A percentile compares a stretch with the other conserved stretches of the same genome.
These are phyloP conservation scores for Phytophthora megakarya DNA, from an alignment of 352 stramenopile species.

Conservation along the genomic window DNA sequence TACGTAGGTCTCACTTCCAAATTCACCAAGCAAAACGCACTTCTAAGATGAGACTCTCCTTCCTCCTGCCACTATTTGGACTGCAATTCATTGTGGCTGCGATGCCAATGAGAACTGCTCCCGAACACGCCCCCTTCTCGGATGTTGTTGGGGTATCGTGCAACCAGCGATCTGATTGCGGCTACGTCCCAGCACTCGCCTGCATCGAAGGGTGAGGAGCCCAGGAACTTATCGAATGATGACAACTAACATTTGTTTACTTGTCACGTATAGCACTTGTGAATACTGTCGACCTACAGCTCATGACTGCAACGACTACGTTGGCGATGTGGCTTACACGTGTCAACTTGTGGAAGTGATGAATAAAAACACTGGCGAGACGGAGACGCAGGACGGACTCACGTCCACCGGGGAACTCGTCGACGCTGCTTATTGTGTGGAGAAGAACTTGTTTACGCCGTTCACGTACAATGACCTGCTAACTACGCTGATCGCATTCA, in stretches of 20 bases:
- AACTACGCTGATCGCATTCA: conserved; percentile 70
- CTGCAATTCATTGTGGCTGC: conserved; percentile 1
- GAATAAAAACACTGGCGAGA: conserved; percentile 37
- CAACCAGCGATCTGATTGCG: conserved; percentile 57
- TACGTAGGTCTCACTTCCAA: too few species aligned
- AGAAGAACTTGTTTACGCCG: conserved; percentile 77
- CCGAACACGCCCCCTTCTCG: conserved; percentile 27
- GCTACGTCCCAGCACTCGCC: conserved; percentile 71
- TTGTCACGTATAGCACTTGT: conserved; percentile 42
- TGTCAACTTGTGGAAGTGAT: conserved; percentile 47
- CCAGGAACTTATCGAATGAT: neutral
- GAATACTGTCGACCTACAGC: conserved; percentile 58
- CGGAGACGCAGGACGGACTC: conserved; percentile 32
- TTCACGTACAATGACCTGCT: conserved; percentile 67
- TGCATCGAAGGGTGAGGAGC: conserved; percentile 58
- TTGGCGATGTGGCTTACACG: conserved; percentile 53
- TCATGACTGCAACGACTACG: conserved; percentile 52
- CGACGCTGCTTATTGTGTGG: conserved; percentile 65
- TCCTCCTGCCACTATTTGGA: too few species aligned
- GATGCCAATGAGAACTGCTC: conserved; percentile 6
- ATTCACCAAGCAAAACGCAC: too few species aligned
- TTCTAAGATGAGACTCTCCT: too few species aligned
- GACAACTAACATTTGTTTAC: neutral
- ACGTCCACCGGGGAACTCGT: conserved; percentile 38
- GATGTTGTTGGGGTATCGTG: conserved; percentile 53